Conservation (phyloP, 2,329 filamentous ascomycete species). For the Fusarium armeniacum region DNA sequence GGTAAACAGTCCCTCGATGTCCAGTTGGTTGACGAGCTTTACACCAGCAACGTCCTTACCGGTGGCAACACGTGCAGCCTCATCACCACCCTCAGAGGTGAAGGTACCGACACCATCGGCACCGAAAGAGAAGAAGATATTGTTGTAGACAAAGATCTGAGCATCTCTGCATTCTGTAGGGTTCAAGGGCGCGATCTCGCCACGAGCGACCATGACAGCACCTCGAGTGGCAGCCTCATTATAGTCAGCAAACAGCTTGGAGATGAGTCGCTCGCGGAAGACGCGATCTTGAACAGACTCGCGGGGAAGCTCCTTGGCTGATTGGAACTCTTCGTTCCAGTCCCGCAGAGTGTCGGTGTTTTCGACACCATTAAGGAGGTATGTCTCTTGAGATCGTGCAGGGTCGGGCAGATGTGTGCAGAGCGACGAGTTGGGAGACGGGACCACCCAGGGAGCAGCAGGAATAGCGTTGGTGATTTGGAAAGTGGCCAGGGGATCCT, state of each 20-base stretch:
- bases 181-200: conserved; percentile 93
- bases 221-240: conserved; percentile 94
- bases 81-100: conserved; percentile 94
- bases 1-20: conserved; percentile 94
- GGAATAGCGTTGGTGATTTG: conserved; percentile 96
- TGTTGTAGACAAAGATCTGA: conserved; percentile 99
- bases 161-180: conserved; percentile 93
- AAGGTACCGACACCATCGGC: conserved; percentile 98
- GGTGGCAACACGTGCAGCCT: conserved; percentile 94
- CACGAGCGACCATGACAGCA: conserved; percentile 90
- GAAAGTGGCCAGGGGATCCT: conserved; percentile 91
- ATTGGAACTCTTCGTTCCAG: conserved; percentile 99
- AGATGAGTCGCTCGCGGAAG: conserved; percentile 92
- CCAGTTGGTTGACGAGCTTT: conserved; percentile 94
- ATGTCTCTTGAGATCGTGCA: conserved; percentile 92
- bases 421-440: conserved; percentile 73
- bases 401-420: conserved; percentile 84
- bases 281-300: conserved; percentile 96
- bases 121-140: conserved; percentile 99
- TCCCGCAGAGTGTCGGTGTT: conserved; percentile 95
- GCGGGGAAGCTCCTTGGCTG: conserved; percentile 92
- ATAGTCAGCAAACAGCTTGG: conserved; percentile 97
- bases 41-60: conserved; percentile 97
- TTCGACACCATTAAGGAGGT: conserved; percentile 89
- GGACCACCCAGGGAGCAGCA: conserved; percentile 91